Base-by-base conservation (phyloP, 2,329 filamentous ascomycete genomes). In the Monosporascus sp. region DNA sequence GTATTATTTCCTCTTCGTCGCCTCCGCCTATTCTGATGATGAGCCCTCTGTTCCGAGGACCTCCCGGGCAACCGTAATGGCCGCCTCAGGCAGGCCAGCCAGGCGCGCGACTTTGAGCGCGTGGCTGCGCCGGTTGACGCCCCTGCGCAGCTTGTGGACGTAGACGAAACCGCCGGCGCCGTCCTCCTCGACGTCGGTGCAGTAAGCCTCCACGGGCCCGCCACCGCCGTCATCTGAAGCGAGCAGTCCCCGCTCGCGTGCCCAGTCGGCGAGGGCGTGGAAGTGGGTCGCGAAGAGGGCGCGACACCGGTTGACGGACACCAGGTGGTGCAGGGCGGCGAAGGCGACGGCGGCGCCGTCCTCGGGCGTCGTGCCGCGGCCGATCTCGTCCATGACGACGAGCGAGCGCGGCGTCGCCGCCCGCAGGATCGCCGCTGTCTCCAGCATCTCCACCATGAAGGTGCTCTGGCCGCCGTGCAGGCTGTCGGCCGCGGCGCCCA, bases 401-500 rank as follows among this genome's bases (percentile, higher is more conserved):
- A 99, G 95, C 0, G 88, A 94, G 24, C 87, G 81, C 1, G 84
- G 73, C 1, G 93, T 97, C 0, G 94, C 93, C 60, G 89, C 80
- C 55, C 87, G 89, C 50, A 99, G 79, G 50, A 99, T 99, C 25
- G 88, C 81, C 2, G 93, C 92, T 20, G 94, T 96, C 72, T 99
- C 94, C 2, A 97, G 80, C 94, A 99, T 99, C 73, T 99, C 94
- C 1, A 97, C 90, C 94, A 99, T 97, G 71, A 99, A 99, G 0
- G 95, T 99, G 50, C 90, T 96, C 70, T 97, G 92, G 73, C 96
- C 89, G 49, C 85, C 83, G 73, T 89, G 97, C n/a, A 99, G 78
- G 67, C 96, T 93, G 69, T 99, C 95, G 2, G 93, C 94, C 1
- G 91, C 94, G 1, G 91, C 95, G 2, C 94, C 94, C 22, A 95